A percentile compares a stretch with the other conserved stretches of the same genome.
These are phyloP conservation scores for Alternaria incomplexa DNA, from an alignment of 2,329 filamentous ascomycete genomes.

Conservation along the genomic window DNA sequence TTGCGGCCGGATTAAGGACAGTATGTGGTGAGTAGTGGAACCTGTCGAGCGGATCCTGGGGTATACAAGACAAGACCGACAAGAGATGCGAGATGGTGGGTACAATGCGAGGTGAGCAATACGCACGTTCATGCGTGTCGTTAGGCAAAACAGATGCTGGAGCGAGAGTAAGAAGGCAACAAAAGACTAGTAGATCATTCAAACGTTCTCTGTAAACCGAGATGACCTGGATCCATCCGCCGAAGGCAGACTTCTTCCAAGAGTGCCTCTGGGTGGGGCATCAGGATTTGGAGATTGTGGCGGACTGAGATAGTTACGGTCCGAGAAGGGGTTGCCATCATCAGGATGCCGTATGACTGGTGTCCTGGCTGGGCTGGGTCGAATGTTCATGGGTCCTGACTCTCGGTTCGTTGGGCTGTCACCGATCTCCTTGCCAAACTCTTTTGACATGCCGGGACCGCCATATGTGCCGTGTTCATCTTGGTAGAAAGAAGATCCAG, in stretches of 20 bases:
- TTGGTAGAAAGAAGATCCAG: slow-evolving; percentile 53
- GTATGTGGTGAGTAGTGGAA: slow-evolving; percentile 23
- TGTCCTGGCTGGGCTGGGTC: slow-evolving; percentile 68
- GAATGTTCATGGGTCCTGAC: slow-evolving; percentile 32
- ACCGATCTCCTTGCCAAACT: slow-evolving; percentile 39
- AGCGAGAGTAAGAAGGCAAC: slow-evolving; percentile 33
- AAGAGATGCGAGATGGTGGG: slow-evolving; percentile 9
- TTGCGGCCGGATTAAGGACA: slow-evolving; percentile 23
- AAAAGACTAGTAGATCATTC: slow-evolving; percentile 19
- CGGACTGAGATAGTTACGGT: slow-evolving; percentile 40
- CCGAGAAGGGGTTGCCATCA: slow-evolving; percentile 33
- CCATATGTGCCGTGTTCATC: slow-evolving; percentile 53
- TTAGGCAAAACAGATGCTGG: slow-evolving; percentile 24
- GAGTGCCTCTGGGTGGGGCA: slow-evolving; percentile 33
- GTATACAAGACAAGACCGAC: slow-evolving; percentile 28
- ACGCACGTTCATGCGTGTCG: slow-evolving; percentile 36
- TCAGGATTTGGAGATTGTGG: slow-evolving; percentile 48
- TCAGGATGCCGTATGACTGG: slow-evolving; percentile 61
- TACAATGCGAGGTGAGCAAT: slow-evolving; percentile 19
- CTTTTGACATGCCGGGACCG: slow-evolving; percentile 28
- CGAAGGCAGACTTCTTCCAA: slow-evolving; percentile 53
- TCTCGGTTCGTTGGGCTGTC: slow-evolving; percentile 25
- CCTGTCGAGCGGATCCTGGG: slow-evolving; percentile 17
- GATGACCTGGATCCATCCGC: slow-evolving; percentile 55
- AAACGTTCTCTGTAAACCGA: slow-evolving; percentile 56